Conservation (phyloP, 2,329 filamentous ascomycete genomes). For the Macrophomina pseudophaseolina region DNA sequence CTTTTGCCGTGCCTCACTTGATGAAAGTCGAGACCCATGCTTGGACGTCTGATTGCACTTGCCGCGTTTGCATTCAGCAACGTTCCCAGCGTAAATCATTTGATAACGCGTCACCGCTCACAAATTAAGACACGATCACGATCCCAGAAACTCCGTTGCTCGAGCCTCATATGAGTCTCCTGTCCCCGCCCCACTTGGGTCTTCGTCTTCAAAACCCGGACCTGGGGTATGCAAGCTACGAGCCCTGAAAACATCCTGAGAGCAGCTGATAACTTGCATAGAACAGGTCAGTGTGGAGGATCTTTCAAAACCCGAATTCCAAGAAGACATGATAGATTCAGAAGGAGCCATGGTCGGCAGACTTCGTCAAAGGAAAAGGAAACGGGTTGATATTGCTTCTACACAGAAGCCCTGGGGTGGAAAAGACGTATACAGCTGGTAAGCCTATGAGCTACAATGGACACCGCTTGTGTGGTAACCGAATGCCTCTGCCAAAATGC, state of each 20-base stretch:
- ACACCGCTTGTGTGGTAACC: not conserved
- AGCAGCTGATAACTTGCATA: not conserved
- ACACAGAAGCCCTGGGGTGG: slow-evolving; percentile 14
- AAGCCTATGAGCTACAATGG: slow-evolving; percentile 4
- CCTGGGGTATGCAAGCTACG: slow-evolving; percentile 24
- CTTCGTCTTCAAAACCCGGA: slow-evolving; percentile 28
- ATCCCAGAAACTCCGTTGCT: not conserved
- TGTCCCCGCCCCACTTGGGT: slow-evolving; percentile 18
- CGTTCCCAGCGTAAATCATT: not conserved
- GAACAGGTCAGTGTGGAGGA: slow-evolving; percentile 33
- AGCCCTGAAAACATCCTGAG: fast-evolving
- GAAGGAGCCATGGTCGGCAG: slow-evolving; percentile 24
- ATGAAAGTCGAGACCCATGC: not conserved
- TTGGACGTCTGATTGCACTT: slow-evolving; percentile 13
- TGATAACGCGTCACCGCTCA: not conserved
- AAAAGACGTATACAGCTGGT: slow-evolving; percentile 38
- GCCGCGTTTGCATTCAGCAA: slow-evolving; percentile 2
- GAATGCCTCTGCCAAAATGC: slow-evolving; percentile 33
- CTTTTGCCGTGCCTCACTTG: not conserved
- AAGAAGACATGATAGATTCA: slow-evolving; percentile 35
- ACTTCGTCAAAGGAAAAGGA: slow-evolving; percentile 8
- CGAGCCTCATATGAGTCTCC: slow-evolving; percentile 14
- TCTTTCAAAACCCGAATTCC: slow-evolving; percentile 34
- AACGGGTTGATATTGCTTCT: slow-evolving; percentile 3
- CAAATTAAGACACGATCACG: too few relatives aligned